Evolutionary conservation across 257 asterid species (phyloP).

Genomic region (Avicennia marina): DNA sequence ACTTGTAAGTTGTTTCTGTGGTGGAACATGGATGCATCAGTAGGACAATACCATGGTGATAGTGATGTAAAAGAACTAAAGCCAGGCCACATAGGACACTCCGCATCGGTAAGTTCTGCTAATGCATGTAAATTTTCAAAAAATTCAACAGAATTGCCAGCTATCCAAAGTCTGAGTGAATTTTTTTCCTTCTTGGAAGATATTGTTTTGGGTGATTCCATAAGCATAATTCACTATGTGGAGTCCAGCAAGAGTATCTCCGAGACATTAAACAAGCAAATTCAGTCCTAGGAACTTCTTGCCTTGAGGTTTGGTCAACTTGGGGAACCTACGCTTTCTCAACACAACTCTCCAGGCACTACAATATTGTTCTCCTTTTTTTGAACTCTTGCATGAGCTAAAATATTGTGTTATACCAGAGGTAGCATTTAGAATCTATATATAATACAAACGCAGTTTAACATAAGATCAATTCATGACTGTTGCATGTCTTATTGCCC

Average conservation of each 20-base stretch:
- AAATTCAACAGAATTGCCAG: slow-evolving; percentile 21
- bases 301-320: slow-evolving; percentile 79
- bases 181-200: slow-evolving; percentile 23
- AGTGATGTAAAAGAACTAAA: slow-evolving; percentile 27
- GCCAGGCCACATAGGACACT: slow-evolving; percentile 13
- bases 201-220: slow-evolving; percentile 22
- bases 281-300: slow-evolving; percentile 31
- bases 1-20: slow-evolving; percentile 15
- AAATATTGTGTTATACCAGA: slow-evolving; percentile 48
- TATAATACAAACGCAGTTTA: slow-evolving; percentile 10
- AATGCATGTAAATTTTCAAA: slow-evolving; percentile 13
- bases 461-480: slow-evolving; percentile 26
- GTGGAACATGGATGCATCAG: slow-evolving; percentile 32
- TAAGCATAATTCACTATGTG: slow-evolving; percentile 25
- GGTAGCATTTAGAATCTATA: slow-evolving; percentile 35
- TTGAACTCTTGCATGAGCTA: slow-evolving; percentile 57
- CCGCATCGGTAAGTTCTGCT: slow-evolving; percentile 14
- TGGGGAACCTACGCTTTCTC: slow-evolving; percentile 81
- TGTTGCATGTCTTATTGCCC: slow-evolving; percentile 23
- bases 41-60: slow-evolving; percentile 16
- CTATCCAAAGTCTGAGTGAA: slow-evolving; percentile 18
- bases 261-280: slow-evolving; percentile 33
- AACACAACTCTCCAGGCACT: slow-evolving; percentile 81
- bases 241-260: slow-evolving; percentile 20
- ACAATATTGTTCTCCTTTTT: slow-evolving; percentile 66